These are phyloP conservation scores for Achaetomium macrosporum DNA, from an alignment of 2,329 filamentous ascomycete genomes.

Conservation along the genomic window DNA sequence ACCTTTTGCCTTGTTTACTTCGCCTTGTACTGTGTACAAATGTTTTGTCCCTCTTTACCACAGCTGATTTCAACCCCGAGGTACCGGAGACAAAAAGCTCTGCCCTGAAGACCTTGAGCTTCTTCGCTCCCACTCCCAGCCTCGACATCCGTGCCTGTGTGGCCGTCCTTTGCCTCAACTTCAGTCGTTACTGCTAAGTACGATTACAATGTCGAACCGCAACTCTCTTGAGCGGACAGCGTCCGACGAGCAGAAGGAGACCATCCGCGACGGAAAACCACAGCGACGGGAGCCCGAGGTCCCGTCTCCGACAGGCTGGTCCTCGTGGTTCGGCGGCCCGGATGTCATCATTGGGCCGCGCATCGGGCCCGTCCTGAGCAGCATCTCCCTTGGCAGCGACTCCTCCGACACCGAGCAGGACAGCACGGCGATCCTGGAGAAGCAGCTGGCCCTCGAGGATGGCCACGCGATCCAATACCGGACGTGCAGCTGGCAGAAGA, in stretches of 20 bases:
- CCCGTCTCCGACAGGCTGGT: conserved; percentile 16
- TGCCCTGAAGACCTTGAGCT: too few relatives aligned
- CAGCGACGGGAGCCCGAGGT: neutral
- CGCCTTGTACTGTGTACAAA: too few relatives aligned
- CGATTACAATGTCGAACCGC: conserved; percentile 3
- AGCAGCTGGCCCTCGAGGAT: conserved; percentile 71
- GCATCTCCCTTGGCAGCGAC: conserved; percentile 27
- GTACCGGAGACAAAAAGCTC: too few relatives aligned
- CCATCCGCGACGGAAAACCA: neutral
- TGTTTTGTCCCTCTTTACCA: too few relatives aligned
- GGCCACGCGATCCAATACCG: conserved; percentile 82
- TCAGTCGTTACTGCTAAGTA: too few relatives aligned
- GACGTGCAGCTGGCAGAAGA: conserved; percentile 90
- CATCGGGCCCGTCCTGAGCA: conserved; percentile 42
- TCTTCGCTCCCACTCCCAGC: too few relatives aligned
- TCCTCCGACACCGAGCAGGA: conserved; percentile 23
- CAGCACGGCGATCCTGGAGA: conserved; percentile 45
- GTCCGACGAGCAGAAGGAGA: neutral
- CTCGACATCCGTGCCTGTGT: too few relatives aligned
- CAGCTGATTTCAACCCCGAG: too few relatives aligned
- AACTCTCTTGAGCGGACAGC: neutral
- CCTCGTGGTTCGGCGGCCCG: conserved; percentile 35
- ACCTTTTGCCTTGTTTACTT: too few relatives aligned
- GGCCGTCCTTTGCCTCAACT: too few relatives aligned
- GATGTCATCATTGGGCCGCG: conserved; percentile 44